Evolutionary conservation across 2,329 filamentous ascomycete species (phyloP).

Genomic region (Huntiella savannae): DNA sequence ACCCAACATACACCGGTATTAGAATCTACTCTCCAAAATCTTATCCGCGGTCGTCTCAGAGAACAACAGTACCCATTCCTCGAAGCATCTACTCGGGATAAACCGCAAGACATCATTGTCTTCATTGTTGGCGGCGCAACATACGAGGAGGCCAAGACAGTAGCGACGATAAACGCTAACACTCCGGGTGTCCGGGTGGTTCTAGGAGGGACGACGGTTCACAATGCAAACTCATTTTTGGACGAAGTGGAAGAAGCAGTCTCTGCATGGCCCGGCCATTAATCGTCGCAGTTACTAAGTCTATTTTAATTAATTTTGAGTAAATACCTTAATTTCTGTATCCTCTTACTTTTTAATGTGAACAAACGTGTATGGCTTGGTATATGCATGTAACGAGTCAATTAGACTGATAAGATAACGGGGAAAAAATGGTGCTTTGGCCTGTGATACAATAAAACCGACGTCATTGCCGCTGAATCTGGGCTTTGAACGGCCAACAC

Average conservation of each 20-base stretch:
- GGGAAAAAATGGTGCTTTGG: background rate
- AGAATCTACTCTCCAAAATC: conserved; percentile 71
- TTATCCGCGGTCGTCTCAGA: conserved; percentile 77
- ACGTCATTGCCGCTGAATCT: background rate
- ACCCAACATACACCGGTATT: conserved; percentile 87
- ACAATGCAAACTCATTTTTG: conserved; percentile 74
- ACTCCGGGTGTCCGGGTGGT: conserved; percentile 79
- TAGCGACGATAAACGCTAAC: conserved; percentile 84
- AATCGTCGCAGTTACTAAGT: background rate
- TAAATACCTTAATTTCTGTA: background rate
- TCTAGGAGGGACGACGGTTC: conserved; percentile 68
- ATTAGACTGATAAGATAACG: conserved; percentile 11
- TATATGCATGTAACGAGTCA: conserved; percentile 7
- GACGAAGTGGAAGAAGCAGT: conserved; percentile 86
- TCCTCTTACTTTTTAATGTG: background rate
- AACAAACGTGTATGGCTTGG: background rate
- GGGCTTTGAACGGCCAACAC: background rate
- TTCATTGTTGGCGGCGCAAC: conserved; percentile 89
- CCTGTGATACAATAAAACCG: background rate
- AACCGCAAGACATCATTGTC: conserved; percentile 88
- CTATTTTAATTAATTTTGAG: background rate
- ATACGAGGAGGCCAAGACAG: conserved; percentile 92
- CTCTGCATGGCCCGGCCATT: conserved; percentile 49
- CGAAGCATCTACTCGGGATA: conserved; percentile 77
- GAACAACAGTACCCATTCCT: conserved; percentile 87